These are phyloP conservation scores for Eucalyptus grandis DNA, from an alignment of 345 rosid species.

Conservation along the genomic window DNA sequence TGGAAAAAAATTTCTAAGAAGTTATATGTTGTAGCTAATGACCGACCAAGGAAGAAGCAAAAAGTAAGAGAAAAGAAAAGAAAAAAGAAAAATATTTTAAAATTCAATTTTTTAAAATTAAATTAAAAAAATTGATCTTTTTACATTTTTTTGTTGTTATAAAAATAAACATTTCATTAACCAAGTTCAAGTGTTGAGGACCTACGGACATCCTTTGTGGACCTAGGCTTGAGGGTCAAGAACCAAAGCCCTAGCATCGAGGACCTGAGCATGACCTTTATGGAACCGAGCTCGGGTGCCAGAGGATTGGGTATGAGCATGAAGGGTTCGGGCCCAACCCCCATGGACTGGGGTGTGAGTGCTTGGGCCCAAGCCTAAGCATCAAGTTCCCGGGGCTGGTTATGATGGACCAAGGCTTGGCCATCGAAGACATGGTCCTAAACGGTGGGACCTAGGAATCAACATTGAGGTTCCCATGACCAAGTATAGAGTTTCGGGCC, in stretches of 20 bases:
- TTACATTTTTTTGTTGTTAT: too few relatives aligned
- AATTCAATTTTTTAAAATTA: too few relatives aligned
- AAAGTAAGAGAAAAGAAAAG: not conserved
- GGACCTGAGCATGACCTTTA: not conserved
- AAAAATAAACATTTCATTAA: not conserved
- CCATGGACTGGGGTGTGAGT: rapidly evolving
- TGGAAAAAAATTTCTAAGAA: not conserved
- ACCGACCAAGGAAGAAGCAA: not conserved
- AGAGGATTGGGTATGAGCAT: rapidly evolving
- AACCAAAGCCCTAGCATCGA: too few relatives aligned
- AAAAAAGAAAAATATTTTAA: too few relatives aligned
- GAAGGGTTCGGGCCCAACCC: rapidly evolving
- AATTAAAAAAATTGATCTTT: too few relatives aligned
- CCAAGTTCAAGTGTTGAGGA: not conserved
- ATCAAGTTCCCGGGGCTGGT: rapidly evolving
- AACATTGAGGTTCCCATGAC: rapidly evolving
- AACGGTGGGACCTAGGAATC: rapidly evolving
- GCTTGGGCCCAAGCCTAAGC: rapidly evolving
- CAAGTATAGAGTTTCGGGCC: rapidly evolving
- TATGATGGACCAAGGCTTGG: not conserved
- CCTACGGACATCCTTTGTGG: not conserved
- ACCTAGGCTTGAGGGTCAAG: rapidly evolving
- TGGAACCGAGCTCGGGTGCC: not conserved
- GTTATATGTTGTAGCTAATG: rapidly evolving
- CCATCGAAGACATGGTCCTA: rapidly evolving